A percentile compares a stretch with the other conserved stretches of the same genome.
phyloP scores from a whole-genome alignment of 177 flowering plant species.

The Tripterygium wilfordii region DNA sequence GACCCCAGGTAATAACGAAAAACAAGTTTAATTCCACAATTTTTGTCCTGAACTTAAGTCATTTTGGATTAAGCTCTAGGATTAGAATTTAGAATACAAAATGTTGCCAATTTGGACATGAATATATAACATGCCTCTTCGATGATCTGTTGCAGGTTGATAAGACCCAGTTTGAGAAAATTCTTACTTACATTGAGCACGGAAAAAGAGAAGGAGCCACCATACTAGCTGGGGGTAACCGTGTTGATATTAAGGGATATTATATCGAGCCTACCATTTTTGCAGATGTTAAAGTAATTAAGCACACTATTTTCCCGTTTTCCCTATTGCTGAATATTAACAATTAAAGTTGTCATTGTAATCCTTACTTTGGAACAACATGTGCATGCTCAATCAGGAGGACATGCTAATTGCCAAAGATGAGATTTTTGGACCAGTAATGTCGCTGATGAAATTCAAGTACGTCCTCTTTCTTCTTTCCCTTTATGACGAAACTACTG shows the following conservation, averaged over 20 bases:
- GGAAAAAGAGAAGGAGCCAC: constrained; percentile 78
- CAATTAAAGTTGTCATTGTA: background rate
- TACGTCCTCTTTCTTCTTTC: constrained; percentile 18
- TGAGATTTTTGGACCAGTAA: constrained; percentile 87
- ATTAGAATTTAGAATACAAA: too few relatives aligned
- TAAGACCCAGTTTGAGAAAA: constrained; percentile 50
- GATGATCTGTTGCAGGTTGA: constrained; percentile 43
- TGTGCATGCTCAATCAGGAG: constrained; percentile 36
- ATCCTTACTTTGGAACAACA: background rate
- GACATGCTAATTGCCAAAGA: constrained; percentile 67
- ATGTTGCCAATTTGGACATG: too few relatives aligned
- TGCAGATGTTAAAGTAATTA: constrained; percentile 47
- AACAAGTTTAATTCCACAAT: background rate
- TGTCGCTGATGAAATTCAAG: constrained; percentile 86
- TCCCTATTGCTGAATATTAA: background rate
- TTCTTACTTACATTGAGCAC: constrained; percentile 57
- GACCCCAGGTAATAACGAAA: constrained; percentile 48
- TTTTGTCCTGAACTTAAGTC: background rate
- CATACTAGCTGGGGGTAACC: constrained; percentile 61
- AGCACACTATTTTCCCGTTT: too few relatives aligned
- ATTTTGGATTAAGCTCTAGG: too few relatives aligned
- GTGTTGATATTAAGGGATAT: constrained; percentile 46
- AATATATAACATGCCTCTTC: too few relatives aligned
- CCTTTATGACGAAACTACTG: too few relatives aligned
- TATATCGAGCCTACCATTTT: constrained; percentile 77